These are phyloP conservation scores for Kwoniella botswanensis DNA, from an alignment of 768 basidiomycete species.

Conservation along the genomic window DNA sequence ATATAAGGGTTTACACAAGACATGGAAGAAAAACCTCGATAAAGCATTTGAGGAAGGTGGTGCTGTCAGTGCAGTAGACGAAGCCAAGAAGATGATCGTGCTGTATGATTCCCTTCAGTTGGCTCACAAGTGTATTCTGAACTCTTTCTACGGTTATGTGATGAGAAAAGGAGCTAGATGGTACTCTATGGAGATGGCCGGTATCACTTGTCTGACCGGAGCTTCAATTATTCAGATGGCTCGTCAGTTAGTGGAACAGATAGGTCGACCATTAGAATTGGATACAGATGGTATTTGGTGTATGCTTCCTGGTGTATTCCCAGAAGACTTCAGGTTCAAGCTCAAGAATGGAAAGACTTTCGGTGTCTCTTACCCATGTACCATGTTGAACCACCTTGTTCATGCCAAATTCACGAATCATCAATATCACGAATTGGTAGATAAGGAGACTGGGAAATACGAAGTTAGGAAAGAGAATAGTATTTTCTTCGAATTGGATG, in stretches of 20 bases:
- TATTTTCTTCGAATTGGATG: slow-evolving; percentile 98
- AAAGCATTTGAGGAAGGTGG: slow-evolving; percentile 69
- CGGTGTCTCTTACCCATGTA: slow-evolving; percentile 93
- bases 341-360: slow-evolving; percentile 84
- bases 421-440: slow-evolving; percentile 87
- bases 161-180: slow-evolving; percentile 99
- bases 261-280: slow-evolving; percentile 93
- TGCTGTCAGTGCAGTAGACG: slow-evolving; percentile 83
- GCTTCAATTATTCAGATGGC: slow-evolving; percentile 99
- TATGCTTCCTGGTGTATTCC: slow-evolving; percentile 97
- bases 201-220: slow-evolving; percentile 96
- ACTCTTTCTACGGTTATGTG: slow-evolving; percentile 99
- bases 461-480: slow-evolving; percentile 90
- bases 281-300: slow-evolving; percentile 99
- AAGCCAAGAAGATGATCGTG: slow-evolving; percentile 99
- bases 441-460: slow-evolving; percentile 83
- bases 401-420: slow-evolving; percentile 94
- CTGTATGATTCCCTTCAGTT: slow-evolving; percentile 97
- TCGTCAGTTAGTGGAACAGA: slow-evolving; percentile 92
- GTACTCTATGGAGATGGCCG: slow-evolving; percentile 99
- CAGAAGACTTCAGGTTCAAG: slow-evolving; percentile 97
- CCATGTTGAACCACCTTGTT: slow-evolving; percentile 98
- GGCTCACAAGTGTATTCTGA: slow-evolving; percentile 98
- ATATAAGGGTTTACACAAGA: slow-evolving; percentile 97
- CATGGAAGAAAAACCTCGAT: slow-evolving; percentile 99